Evolutionary conservation across 2,329 filamentous ascomycete genomes (phyloP).

Genomic region (Apiospora kogelbergensis): DNA sequence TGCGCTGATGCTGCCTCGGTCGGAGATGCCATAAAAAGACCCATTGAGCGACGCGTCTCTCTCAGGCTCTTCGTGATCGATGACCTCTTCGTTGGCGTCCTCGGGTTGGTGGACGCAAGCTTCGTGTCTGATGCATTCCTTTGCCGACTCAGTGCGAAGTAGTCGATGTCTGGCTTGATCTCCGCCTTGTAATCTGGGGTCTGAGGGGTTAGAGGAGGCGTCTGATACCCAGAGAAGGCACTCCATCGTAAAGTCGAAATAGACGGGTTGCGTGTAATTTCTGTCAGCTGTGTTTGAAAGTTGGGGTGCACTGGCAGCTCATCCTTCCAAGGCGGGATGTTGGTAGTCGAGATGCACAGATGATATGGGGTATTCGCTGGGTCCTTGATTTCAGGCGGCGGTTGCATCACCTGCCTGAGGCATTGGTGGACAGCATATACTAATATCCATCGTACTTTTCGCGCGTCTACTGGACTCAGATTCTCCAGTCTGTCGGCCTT

Average conservation of each 20-base stretch:
- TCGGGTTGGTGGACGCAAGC: neutral
- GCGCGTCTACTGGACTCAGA: conserved; percentile 62
- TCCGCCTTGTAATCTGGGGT: conserved; percentile 28
- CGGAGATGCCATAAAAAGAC: neutral
- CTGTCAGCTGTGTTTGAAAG: conserved; percentile 29
- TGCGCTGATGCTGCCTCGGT: neutral
- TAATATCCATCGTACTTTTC: conserved; percentile 77
- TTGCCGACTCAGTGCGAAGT: conserved; percentile 39
- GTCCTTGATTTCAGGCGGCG: conserved; percentile 62
- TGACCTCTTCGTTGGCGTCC: neutral
- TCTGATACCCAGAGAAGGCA: conserved; percentile 7
- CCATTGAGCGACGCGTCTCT: neutral
- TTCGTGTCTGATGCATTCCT: neutral
- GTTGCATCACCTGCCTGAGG: conserved; percentile 62
- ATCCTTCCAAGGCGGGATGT: conserved; percentile 48
- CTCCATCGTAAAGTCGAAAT: conserved; percentile 14
- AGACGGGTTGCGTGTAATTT: conserved; percentile 20
- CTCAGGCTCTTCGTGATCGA: neutral
- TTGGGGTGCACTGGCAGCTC: conserved; percentile 27
- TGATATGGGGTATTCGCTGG: conserved; percentile 57
- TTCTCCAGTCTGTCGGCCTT: conserved; percentile 58
- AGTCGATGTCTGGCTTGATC: conserved; percentile 58
- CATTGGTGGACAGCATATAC: conserved; percentile 74
- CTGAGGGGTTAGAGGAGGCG: conserved; percentile 12
- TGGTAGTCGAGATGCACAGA: conserved; percentile 42